Conservation (phyloP, 2,329 filamentous ascomycete species). For the Blastomyces silverae region DNA sequence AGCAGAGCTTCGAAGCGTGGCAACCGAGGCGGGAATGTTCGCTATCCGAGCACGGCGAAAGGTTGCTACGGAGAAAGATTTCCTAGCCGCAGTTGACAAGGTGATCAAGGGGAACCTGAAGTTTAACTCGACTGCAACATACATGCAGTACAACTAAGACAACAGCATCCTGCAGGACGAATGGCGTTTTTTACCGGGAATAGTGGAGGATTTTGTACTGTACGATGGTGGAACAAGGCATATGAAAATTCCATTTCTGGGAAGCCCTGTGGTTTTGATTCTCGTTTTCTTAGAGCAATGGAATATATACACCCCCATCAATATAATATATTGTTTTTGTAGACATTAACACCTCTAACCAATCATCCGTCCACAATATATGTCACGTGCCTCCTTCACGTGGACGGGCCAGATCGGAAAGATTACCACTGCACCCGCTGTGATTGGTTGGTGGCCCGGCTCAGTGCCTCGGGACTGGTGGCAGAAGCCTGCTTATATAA, state of each 20-base stretch:
- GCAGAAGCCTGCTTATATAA: conserved; percentile 33
- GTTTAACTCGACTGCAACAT: conserved; percentile 97
- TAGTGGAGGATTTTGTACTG: background rate
- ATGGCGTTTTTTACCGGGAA: conserved; percentile 14
- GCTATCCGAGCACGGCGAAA: conserved; percentile 91
- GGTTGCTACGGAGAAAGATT: conserved; percentile 98
- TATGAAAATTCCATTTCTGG: conserved; percentile 2
- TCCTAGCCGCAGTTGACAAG: conserved; percentile 95
- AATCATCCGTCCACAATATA: too few relatives aligned
- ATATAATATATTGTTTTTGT: background rate
- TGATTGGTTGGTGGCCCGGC: conserved; percentile 34
- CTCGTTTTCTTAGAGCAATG: conserved; percentile 2
- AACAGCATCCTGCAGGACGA: background rate
- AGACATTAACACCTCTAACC: background rate
- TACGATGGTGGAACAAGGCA: conserved; percentile 3
- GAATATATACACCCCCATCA: background rate
- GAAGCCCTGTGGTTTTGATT: background rate
- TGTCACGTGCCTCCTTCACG: background rate
- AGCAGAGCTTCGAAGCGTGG: conserved; percentile 91
- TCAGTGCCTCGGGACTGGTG: conserved; percentile 31
- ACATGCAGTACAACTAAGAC: conserved; percentile 95
- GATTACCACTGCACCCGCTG: conserved; percentile 31
- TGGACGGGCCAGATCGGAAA: conserved; percentile 30
- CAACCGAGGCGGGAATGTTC: conserved; percentile 98
- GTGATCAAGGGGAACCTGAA: conserved; percentile 99